A percentile compares a stretch with the other conserved stretches of the same genome.
These are phyloP conservation scores for Pestalotiopsis sp. DNA, from an alignment of 2,329 filamentous ascomycete genomes.

Conservation along the genomic window DNA sequence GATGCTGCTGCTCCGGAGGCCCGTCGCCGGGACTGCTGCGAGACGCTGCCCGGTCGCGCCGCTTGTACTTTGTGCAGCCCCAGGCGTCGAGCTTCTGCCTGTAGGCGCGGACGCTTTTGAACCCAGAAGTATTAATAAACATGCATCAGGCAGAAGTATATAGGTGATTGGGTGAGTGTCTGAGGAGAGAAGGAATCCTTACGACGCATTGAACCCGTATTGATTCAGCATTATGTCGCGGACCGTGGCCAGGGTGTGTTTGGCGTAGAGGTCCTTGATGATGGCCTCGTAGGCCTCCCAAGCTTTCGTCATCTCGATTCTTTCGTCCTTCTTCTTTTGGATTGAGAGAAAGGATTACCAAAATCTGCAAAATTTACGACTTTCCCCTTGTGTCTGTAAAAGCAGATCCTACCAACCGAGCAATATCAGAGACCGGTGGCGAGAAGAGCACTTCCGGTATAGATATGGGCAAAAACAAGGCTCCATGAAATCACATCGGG, in stretches of 20 bases:
- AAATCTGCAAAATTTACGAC: too few species aligned
- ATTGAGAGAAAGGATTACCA: too few species aligned
- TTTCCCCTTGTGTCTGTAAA: too few species aligned
- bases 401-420: too few species aligned
- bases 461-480: not conserved
- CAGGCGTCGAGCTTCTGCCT: slow-evolving; percentile 8
- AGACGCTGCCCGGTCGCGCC: not conserved
- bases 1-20: not conserved
- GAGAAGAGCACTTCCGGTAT: not conserved
- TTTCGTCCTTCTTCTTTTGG: not conserved
- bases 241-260: slow-evolving; percentile 9
- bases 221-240: slow-evolving; percentile 4
- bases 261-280: slow-evolving; percentile 9
- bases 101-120: slow-evolving; percentile 2
- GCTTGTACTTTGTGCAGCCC: slow-evolving; percentile 12
- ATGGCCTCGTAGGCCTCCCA: slow-evolving; percentile 10
- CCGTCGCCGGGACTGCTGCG: not conserved
- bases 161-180: not conserved
- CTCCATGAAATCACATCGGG: not conserved
- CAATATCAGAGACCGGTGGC: not conserved
- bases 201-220: slow-evolving; percentile 11
- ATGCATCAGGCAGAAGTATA: not conserved
- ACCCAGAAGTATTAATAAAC: too few species aligned
- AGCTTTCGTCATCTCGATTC: slow-evolving; percentile 8
- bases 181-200: not conserved